Conservation (phyloP, 352 stramenopile species). For the Thraustochytrium sp. region DNA sequence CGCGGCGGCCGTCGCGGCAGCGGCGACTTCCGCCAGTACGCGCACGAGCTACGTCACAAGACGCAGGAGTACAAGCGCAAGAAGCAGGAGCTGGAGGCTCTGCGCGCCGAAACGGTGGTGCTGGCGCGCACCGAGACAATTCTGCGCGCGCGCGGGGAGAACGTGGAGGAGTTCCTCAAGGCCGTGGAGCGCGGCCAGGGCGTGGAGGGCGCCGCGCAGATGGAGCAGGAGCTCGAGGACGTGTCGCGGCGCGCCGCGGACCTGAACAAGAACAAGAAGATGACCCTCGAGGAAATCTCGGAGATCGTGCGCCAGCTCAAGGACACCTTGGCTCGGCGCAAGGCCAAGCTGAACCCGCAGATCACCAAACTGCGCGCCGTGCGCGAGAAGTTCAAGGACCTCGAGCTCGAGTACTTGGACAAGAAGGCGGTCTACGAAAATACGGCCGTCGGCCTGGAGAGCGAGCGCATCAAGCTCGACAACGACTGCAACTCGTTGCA, state of each 20-base stretch:
- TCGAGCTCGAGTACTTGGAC: conserved; percentile 75
- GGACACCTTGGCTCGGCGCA: conserved; percentile 76
- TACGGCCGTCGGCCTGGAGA: conserved; percentile 71
- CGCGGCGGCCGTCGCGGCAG: no score
- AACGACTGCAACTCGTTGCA: conserved; percentile 76
- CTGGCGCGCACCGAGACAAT: conserved; percentile 81
- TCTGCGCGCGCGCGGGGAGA: conserved; percentile 70
- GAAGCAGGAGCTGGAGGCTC: conserved; percentile 72
- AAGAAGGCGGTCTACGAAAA: conserved; percentile 80
- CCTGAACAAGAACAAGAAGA: conserved; percentile 79
- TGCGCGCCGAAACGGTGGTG: conserved; percentile 77
- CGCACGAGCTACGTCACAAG: conserved; percentile 76
- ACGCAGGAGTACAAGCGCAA: conserved; percentile 81
- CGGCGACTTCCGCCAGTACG: conserved; percentile 83
- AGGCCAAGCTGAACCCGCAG: conserved; percentile 81
- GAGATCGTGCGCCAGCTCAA: conserved; percentile 81
- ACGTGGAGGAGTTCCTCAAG: conserved; percentile 53
- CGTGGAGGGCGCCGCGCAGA: conserved; percentile 69
- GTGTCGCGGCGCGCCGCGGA: conserved; percentile 75
- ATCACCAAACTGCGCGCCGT: conserved; percentile 81
- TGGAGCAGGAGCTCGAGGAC: conserved; percentile 73
- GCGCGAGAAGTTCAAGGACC: conserved; percentile 76
- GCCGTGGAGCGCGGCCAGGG: conserved; percentile 51
- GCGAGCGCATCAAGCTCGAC: conserved; percentile 78
- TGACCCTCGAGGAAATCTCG: conserved; percentile 87